A percentile compares a stretch with the other conserved stretches of the same genome.
phyloP scores from a whole-genome alignment of 1,284 basidiomycete species.

The Malassezia sympodialis region DNA sequence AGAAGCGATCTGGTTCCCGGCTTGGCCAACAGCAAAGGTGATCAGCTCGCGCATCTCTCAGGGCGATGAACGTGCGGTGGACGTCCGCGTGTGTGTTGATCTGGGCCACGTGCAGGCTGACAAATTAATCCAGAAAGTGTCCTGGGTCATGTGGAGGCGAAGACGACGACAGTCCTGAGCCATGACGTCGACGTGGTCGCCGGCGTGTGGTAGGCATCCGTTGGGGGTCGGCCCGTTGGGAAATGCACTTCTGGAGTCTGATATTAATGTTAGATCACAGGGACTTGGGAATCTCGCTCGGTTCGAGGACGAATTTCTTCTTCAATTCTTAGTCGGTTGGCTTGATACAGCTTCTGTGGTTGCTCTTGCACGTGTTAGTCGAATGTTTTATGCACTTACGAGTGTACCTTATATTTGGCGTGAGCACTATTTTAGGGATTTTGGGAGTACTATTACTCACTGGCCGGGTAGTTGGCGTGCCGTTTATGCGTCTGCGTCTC shows the following conservation, averaged over 20 bases:
- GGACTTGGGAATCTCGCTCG: constrained; percentile 26
- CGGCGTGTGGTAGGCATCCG: constrained; percentile 24
- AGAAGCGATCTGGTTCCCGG: constrained; percentile 56
- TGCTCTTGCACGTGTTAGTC: constrained; percentile 24
- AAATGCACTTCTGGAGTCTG: constrained; percentile 31
- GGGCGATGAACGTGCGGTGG: not conserved
- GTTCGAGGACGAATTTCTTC: constrained; percentile 31
- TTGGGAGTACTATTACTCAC: constrained; percentile 21
- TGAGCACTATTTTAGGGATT: constrained; percentile 23
- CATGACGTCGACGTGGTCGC: constrained; percentile 3
- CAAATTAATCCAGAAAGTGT: not conserved
- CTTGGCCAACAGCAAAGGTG: constrained; percentile 51
- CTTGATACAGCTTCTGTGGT: constrained; percentile 18
- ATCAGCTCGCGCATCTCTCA: constrained; percentile 16
- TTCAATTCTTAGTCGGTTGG: constrained; percentile 25
- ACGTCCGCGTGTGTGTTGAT: constrained; percentile 5
- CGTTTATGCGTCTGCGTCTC: constrained; percentile 22
- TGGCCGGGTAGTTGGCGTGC: constrained; percentile 43
- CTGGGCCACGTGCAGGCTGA: constrained; percentile 9
- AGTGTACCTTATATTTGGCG: constrained; percentile 28
- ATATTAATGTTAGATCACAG: constrained; percentile 18
- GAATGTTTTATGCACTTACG: constrained; percentile 27
- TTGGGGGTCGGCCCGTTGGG: constrained; percentile 36
- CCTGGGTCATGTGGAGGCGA: not conserved
- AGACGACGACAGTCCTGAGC: not conserved